Base-by-base conservation (phyloP, 257 asterid species). In the Capsicum rhomboideum region DNA sequence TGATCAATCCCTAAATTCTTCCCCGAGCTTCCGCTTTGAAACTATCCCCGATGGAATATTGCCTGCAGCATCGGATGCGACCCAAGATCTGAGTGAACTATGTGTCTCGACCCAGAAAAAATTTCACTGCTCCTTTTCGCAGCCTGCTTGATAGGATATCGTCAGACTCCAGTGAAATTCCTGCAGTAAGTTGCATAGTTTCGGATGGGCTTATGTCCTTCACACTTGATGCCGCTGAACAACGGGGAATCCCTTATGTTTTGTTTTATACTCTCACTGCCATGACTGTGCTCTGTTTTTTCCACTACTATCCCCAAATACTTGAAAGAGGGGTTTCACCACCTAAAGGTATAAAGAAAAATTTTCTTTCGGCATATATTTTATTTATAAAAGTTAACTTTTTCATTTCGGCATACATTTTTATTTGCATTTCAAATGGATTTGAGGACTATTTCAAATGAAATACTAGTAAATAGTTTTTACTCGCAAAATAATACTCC, bases 1-100 rank as follows among this genome's bases (percentile, higher is more conserved):
- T 13, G 8, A 68, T 37, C 18, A 53, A 18, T 82, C 81, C 8
- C 18, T 83, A 26, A 58, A 17, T 34, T 79, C 71, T 6, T n/a
- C 46, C 3, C 31, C 81, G 10, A 55, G 50, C 7, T 83, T 71
- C 58, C 11, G 50, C 6, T 80, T 52, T 31, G 82, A 79, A 71
- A 67, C 87, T 61, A 84, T 84, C 26, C 84, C 87, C 2, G 87
- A 79, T 11, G 87, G 84, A 31, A 80, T 44, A 44, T 44, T 84
- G n/a, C 81, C 8, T 40, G 44, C 17, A 52, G 20, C 84, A 3
- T 6, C 21, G n/a, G 84, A 79, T 2, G 81, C 10, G 10, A 64
- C 84, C 6, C 84, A 66, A 49, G 80, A 84, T 14, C 34, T 64
- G 4, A 40, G 16, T 58, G 58, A 78, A 56, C 58, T 84, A 34